These are phyloP conservation scores for Cystoderma amianthinum DNA, from an alignment of 768 basidiomycete species.

Conservation along the genomic window DNA sequence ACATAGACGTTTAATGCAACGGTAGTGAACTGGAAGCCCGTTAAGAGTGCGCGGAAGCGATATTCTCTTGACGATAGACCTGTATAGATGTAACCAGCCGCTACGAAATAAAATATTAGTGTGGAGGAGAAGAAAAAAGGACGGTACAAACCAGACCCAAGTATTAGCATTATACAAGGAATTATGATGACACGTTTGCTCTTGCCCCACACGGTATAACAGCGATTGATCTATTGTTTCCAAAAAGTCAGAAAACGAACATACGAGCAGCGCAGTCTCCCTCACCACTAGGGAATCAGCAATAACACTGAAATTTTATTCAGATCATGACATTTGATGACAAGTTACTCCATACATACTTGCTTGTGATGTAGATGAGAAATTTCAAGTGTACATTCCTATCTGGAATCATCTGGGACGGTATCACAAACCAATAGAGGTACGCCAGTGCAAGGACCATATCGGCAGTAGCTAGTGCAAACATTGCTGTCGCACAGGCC, in stretches of 20 bases:
- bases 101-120: conserved; percentile 5
- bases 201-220: conserved; percentile 21
- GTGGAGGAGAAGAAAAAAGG: conserved; percentile 2
- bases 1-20: conserved; percentile 21
- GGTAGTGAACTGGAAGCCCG: conserved; percentile 19
- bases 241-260: not conserved
- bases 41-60: conserved; percentile 17
- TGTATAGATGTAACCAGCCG: conserved; percentile 18
- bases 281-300: conserved; percentile 21
- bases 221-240: conserved; percentile 25
- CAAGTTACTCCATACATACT: conserved; percentile 13
- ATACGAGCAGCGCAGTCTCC: not conserved
- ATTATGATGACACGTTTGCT: conserved; percentile 19
- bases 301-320: conserved; percentile 13
- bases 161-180: conserved; percentile 16
- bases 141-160: conserved; percentile 16
- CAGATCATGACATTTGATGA: not conserved
- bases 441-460: conserved; percentile 20
- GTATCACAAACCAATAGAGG: conserved; percentile 18
- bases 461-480: conserved; percentile 19
- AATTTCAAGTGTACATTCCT: conserved; percentile 18
- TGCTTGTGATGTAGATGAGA: conserved; percentile 23
- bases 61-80: conserved; percentile 19
- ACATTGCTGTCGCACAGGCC: conserved; percentile 18
- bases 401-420: conserved; percentile 15